These are phyloP conservation scores for Cyberlindnera meyerae DNA, from an alignment of 805 yeast species.

Conservation along the genomic window DNA sequence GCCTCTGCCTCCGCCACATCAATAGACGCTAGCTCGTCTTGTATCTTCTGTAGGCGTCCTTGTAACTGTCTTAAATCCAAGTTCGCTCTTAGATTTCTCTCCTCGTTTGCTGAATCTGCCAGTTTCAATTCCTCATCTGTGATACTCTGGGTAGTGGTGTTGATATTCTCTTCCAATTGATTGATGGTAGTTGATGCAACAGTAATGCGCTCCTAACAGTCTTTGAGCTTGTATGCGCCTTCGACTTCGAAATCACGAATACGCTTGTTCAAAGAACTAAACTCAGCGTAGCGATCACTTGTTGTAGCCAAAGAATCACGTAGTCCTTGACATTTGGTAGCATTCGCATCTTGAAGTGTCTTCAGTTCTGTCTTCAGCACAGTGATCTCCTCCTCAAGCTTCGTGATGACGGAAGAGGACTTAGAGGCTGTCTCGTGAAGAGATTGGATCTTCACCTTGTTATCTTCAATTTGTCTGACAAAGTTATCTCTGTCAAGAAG, in stretches of 20 bases:
- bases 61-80: slow-evolving; percentile 49
- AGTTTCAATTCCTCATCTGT: slow-evolving; percentile 37
- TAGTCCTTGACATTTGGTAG: not conserved
- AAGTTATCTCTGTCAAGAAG: slow-evolving; percentile 42
- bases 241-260: slow-evolving; percentile 22
- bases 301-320: not conserved
- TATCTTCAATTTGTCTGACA: slow-evolving; percentile 34
- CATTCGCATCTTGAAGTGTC: not conserved
- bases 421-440: slow-evolving; percentile 16
- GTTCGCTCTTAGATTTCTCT: slow-evolving; percentile 60
- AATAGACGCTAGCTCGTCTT: slow-evolving; percentile 37
- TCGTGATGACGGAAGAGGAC: slow-evolving; percentile 21
- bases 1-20: slow-evolving; percentile 55
- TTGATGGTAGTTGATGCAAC: slow-evolving; percentile 17
- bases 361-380: slow-evolving; percentile 16
- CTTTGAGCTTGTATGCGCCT: slow-evolving; percentile 1
- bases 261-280: slow-evolving; percentile 31
- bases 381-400: slow-evolving; percentile 10
- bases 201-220: slow-evolving; percentile 9
- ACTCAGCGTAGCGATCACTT: slow-evolving; percentile 6
- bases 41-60: slow-evolving; percentile 33
- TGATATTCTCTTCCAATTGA: slow-evolving; percentile 27
- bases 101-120: slow-evolving; percentile 54
- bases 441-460: slow-evolving; percentile 26
- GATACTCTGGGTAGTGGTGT: slow-evolving; percentile 25